These are phyloP conservation scores for Meyerozyma guilliermondii DNA, from an alignment of 1,139 yeast genomes.

Conservation along the genomic window DNA sequence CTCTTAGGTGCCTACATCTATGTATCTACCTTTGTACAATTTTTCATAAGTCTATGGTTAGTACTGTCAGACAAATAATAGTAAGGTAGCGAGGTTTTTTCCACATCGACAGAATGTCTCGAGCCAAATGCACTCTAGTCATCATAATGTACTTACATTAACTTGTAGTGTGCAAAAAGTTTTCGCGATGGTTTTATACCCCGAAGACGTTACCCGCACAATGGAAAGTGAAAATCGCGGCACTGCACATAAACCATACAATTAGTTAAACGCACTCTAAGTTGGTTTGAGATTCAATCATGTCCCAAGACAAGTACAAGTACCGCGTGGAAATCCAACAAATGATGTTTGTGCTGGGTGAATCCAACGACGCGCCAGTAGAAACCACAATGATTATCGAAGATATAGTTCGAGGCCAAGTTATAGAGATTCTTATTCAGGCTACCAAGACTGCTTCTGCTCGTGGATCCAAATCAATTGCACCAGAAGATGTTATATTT, in stretches of 20 bases:
- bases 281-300: no score
- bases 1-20: no score
- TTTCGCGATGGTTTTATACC: neutral
- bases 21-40: no score
- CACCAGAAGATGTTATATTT: constrained; percentile 91
- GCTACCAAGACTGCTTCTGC: constrained; percentile 72
- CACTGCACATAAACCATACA: neutral
- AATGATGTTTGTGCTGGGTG: constrained; percentile 99
- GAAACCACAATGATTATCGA: constrained; percentile 90
- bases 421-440: constrained; percentile 78
- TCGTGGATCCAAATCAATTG: constrained; percentile 79
- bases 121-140: constrained; percentile 19
- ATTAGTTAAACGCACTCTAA: no score
- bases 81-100: constrained; percentile 17
- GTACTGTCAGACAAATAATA: constrained; percentile 4
- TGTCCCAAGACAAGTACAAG: constrained; percentile 45
- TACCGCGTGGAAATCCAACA: constrained; percentile 87
- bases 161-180: neutral
- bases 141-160: constrained; percentile 8
- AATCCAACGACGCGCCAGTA: constrained; percentile 87
- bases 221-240: neutral
- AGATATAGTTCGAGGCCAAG: constrained; percentile 93
- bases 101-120: constrained; percentile 19
- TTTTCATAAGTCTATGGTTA: neutral
- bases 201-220: neutral